Percentiles rank a stretch among this genome's conserved stretches.
Evolutionary conservation across 257 asterid genomes (phyloP).

Genomic region (Lantana camara): DNA sequence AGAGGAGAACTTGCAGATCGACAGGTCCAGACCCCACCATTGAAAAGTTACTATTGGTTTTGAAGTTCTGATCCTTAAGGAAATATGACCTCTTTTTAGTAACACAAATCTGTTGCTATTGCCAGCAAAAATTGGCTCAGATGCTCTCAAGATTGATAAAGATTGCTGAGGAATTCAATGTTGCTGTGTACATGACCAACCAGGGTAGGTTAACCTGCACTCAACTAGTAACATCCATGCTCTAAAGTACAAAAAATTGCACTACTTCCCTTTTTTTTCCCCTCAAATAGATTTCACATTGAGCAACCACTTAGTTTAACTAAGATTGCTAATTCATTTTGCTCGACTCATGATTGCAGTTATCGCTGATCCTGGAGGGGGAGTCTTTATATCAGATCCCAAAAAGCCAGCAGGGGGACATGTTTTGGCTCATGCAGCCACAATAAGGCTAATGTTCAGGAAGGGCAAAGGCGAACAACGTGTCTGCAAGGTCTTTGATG

Average conservation of each 20-base stretch:
- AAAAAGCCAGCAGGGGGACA: slow-evolving; percentile 99
- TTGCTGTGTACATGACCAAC: slow-evolving; percentile 98
- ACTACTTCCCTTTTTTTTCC: background rate
- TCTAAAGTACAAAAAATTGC: slow-evolving; percentile 1
- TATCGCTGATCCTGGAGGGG: slow-evolving; percentile 99
- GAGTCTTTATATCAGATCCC: slow-evolving; percentile 95
- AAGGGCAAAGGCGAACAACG: slow-evolving; percentile 99
- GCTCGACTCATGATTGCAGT: slow-evolving; percentile 57
- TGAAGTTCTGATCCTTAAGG: slow-evolving; percentile 11
- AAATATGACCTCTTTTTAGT: slow-evolving; percentile 18
- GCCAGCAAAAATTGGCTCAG: slow-evolving; percentile 99
- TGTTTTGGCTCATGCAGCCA: slow-evolving; percentile 97
- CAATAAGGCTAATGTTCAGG: slow-evolving; percentile 96
- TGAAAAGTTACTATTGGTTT: background rate
- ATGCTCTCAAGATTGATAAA: slow-evolving; percentile 94
- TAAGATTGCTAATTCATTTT: background rate
- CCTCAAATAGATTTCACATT: background rate
- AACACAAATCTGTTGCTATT: slow-evolving; percentile 15
- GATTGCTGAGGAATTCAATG: slow-evolving; percentile 97
- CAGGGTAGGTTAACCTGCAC: slow-evolving; percentile 58
- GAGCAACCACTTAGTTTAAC: background rate
- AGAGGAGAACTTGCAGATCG: slow-evolving; percentile 99
- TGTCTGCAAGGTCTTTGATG: slow-evolving; percentile 97
- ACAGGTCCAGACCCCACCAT: slow-evolving; percentile 53
- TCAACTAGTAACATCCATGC: background rate